A percentile compares a stretch with the other conserved stretches of the same genome.
Evolutionary conservation across 805 yeast genomes (phyloP).

Genomic region (Tetrapisispora taiwanensis): DNA sequence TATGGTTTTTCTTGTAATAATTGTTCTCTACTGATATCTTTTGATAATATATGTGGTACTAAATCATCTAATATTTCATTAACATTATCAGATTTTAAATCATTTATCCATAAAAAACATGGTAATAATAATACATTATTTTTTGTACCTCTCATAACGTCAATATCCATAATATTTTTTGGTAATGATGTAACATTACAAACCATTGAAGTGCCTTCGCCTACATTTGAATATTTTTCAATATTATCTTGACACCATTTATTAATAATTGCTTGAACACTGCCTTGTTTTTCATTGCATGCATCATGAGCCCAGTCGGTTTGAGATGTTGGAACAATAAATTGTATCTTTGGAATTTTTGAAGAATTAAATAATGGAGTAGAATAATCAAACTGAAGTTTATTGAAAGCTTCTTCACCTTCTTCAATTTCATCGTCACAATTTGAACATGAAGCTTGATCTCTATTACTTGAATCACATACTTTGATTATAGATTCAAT

Average conservation of each 20-base stretch:
- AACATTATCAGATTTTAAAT: constrained; percentile 37
- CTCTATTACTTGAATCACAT: not conserved
- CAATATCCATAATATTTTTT: constrained; percentile 36
- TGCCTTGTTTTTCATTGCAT: constrained; percentile 31
- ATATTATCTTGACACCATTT: constrained; percentile 30
- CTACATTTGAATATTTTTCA: constrained; percentile 22
- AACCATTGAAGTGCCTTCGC: constrained; percentile 17
- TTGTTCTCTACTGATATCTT: constrained; percentile 17
- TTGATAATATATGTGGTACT: constrained; percentile 33
- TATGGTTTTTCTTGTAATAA: constrained; percentile 17
- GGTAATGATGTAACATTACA: constrained; percentile 43
- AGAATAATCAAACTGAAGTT: constrained; percentile 25
- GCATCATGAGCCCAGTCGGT: constrained; percentile 81
- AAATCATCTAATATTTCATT: constrained; percentile 35
- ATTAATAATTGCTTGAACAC: constrained; percentile 38
- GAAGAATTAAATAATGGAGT: constrained; percentile 60
- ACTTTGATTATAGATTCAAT: not conserved
- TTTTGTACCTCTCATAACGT: constrained; percentile 33
- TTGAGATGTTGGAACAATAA: constrained; percentile 75
- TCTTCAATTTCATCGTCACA: constrained; percentile 3
- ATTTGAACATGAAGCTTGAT: not conserved
- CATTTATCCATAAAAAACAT: constrained; percentile 58
- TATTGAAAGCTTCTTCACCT: constrained; percentile 17
- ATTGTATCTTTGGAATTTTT: constrained; percentile 56
- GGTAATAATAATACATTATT: constrained; percentile 65